Base-by-base conservation (phyloP, 2,329 filamentous ascomycete genomes). In the Neurospora sp. region DNA sequence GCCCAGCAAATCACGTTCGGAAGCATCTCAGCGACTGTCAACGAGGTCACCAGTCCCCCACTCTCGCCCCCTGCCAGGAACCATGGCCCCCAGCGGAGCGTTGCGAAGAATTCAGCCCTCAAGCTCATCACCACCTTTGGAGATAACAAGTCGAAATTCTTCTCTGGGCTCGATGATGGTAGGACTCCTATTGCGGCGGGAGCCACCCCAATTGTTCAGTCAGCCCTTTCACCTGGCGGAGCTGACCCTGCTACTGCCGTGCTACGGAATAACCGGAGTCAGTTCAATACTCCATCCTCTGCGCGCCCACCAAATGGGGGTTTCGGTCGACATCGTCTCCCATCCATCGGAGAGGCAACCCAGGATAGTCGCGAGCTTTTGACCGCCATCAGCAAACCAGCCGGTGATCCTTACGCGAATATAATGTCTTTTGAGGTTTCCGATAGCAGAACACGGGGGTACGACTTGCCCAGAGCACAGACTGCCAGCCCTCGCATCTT, bases 121-220 rank as follows among this genome's bases (percentile, higher is more conserved):
- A 97, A 96, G 79, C 86, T 98, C 1, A 96, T 98, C 76, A 98
- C 96, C 0, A 90, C 91, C 0, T 98, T 99, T 76, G 91, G 89
- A 8, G 70, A 66, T 38, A 87, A 89, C 67, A 89, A 90, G 72
- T 87, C 89, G 68, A 89, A 88, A 79, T 89, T 92, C 80, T 88
- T 90, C 74, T 81, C 83, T 0, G 78, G 82, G 46, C 81, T 79
- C 6, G 87, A 89, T 67, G 86, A 84, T 42, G 86, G 86, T 9
- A 83, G 83, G 74, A 97, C 93, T 0, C 93, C 93, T 0, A 91
- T 93, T 73, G 91, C 91, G 10, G 90, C 89, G 1, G 93, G 91
- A n/a, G 87, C 92, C 0, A 98, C 95, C 0, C 95, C 95, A 0
- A 97, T 97, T 76, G 90, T 91, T 1, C 90, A 93, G 74, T 92